Percentiles rank a stretch among this genome's conserved stretches.
Evolutionary conservation across 2,329 filamentous ascomycete genomes (phyloP).

Genomic region (Aspergillus felis): DNA sequence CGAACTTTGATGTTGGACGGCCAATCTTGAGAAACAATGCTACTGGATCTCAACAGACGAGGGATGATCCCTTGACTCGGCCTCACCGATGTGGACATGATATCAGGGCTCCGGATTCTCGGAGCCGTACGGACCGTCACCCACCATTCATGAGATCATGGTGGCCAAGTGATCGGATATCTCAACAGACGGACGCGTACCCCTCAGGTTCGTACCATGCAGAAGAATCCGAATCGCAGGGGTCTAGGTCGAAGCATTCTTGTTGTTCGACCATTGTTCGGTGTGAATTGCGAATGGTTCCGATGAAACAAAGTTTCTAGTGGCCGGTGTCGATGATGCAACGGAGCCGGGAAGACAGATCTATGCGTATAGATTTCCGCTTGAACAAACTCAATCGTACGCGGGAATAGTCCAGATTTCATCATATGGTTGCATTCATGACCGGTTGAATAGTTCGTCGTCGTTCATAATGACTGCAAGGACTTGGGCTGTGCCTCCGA

Average conservation of each 20-base stretch:
- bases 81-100: not conserved
- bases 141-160: slow-evolving; percentile 15
- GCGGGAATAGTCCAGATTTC: slow-evolving; percentile 8
- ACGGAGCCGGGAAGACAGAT: slow-evolving; percentile 7
- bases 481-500: not conserved
- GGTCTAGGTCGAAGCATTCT: not conserved
- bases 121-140: not conserved
- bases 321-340: slow-evolving; percentile 16
- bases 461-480: not conserved
- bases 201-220: not conserved
- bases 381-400: not conserved
- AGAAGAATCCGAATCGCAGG: not conserved
- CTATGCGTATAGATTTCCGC: not conserved
- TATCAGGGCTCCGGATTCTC: slow-evolving; percentile 1
- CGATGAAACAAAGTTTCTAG: slow-evolving; percentile 1
- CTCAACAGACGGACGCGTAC: slow-evolving; percentile 1
- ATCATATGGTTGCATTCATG: slow-evolving; percentile 18
- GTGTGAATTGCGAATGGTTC: not conserved
- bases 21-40: not conserved
- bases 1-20: not conserved
- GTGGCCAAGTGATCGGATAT: slow-evolving; percentile 3
- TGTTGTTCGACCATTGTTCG: not conserved
- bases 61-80: not conserved
- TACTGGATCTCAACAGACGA: not conserved
- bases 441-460: not conserved